These are phyloP conservation scores for Sclerotinia nivalis DNA, from an alignment of 2,329 filamentous ascomycete species.

Conservation along the genomic window DNA sequence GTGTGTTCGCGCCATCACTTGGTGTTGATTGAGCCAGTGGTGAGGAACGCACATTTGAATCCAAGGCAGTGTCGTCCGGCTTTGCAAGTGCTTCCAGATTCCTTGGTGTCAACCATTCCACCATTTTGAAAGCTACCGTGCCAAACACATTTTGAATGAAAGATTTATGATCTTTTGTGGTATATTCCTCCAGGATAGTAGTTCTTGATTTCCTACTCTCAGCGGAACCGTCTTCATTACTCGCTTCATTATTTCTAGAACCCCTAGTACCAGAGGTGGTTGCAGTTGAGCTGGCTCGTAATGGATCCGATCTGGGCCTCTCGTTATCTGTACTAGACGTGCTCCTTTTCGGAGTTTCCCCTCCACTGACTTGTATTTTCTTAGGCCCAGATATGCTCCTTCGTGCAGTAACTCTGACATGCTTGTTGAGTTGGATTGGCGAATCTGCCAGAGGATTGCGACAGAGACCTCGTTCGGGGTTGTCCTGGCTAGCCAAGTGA, in stretches of 20 bases:
- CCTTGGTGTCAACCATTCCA: slow-evolving; percentile 67
- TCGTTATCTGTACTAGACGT: neutral
- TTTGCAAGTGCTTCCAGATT: slow-evolving; percentile 38
- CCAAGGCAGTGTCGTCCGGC: slow-evolving; percentile 15
- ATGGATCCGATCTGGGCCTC: neutral
- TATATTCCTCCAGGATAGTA: slow-evolving; percentile 30
- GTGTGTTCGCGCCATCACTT: slow-evolving; percentile 9
- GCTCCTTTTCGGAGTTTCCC: neutral
- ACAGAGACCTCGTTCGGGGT: slow-evolving; percentile 72
- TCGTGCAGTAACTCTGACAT: slow-evolving; percentile 8
- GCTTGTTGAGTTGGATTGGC: slow-evolving; percentile 15
- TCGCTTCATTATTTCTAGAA: neutral
- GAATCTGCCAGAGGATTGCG: slow-evolving; percentile 38
- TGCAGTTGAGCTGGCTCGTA: neutral
- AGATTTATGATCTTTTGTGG: slow-evolving; percentile 58
- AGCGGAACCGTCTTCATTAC: neutral
- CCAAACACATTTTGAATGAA: slow-evolving; percentile 66
- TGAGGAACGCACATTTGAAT: neutral
- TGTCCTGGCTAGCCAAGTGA: slow-evolving; percentile 76
- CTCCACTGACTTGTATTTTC: neutral
- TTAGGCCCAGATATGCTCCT: slow-evolving; percentile 13
- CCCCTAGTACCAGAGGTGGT: neutral
- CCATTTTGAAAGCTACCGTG: slow-evolving; percentile 67
- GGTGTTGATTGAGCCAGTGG: neutral
- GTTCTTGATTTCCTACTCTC: slow-evolving; percentile 5